Conservation (phyloP, 2,329 filamentous ascomycete species). For the Claviceps purpurea region DNA sequence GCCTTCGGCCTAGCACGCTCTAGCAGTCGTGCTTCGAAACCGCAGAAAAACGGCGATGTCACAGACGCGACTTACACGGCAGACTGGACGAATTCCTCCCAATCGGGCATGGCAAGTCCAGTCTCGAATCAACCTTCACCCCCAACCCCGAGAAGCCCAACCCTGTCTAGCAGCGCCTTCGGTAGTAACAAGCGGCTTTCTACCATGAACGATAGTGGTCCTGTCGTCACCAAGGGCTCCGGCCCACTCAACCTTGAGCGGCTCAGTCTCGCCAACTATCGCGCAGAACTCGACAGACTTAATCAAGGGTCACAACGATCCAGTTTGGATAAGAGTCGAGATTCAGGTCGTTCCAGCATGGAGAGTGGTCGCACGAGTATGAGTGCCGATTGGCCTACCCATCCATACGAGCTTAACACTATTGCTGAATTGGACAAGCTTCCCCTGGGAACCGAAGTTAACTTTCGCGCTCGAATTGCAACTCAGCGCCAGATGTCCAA, state of each 20-base stretch:
- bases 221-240: constrained; percentile 17
- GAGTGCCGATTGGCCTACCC: constrained; percentile 25
- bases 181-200: constrained; percentile 11
- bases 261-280: constrained; percentile 13
- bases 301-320: constrained; percentile 10
- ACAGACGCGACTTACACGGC: constrained; percentile 8
- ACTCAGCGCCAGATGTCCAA: constrained; percentile 71
- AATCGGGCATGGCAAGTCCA: constrained; percentile 5
- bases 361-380: constrained; percentile 23
- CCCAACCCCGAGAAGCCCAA: constrained; percentile 1
- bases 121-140: constrained; percentile 7
- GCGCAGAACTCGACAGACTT: constrained; percentile 9
- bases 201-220: constrained; percentile 20
- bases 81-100: constrained; percentile 1
- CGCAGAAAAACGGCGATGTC: constrained; percentile 7
- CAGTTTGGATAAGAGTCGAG: constrained; percentile 14
- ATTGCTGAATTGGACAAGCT: constrained; percentile 23
- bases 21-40: constrained; percentile 11
- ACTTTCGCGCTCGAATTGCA: constrained; percentile 27
- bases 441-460: constrained; percentile 25
- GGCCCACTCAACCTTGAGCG: constrained; percentile 17
- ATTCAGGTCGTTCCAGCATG: constrained; percentile 13
- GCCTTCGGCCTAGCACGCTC: constrained; percentile 21
- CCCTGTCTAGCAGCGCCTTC: constrained; percentile 7
- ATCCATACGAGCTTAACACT: constrained; percentile 26